Evolutionary conservation across 177 flowering plant species (phyloP), one percentile per base, ranked within the genome.

Genomic region (Telopea speciosissima): DNA sequence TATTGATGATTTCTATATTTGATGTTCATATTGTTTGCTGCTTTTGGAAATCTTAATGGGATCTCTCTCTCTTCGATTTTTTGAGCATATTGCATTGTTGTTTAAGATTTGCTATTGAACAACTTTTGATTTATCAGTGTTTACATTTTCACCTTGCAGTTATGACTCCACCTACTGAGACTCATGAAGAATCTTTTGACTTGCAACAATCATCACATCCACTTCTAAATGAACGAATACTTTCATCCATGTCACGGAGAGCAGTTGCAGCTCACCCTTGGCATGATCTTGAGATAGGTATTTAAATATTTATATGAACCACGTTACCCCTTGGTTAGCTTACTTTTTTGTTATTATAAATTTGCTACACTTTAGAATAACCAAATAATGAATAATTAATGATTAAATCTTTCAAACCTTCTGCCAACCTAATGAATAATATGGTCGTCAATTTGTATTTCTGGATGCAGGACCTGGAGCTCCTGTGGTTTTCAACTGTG

Each of bases 271-370:
- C 97, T 61, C 97, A 92, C 77, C 97, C 97, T 70, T 92, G 97
- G 96, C 97, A 92, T 84, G 97, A 92, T 85, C 96, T 92, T 24
- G 96, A 92, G 86, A 92, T 92, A 72, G 97, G 97, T 90, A 83
- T 13, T 71, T 33, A 42, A 49, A 17, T 21, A 3, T 54, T 21
- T 17, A 7, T 58, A n/a, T 58, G 59, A 58, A 58, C 22, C 24
- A 58, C n/a, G 5, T 12, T 13, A 49, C 17, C 19, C 54, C 54
- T 49, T 12, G 19, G 19, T 36, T 36, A 36, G 40, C 40, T 36
- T 36, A 36, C 3, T 49, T 49, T 44, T 49, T 49, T 49, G 14
- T 49, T 49, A 49, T 49, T 49, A 49, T 49, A 16, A 49, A 12
- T 49, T 1, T 12, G 54, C 17, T 49, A 49, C 54, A 49, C 9